Evolutionary conservation across 495 filamentous ascomycete genomes (phyloP), one percentile per base, ranked within the genome.

Genomic region (Parathielavia hyrcaniae): DNA sequence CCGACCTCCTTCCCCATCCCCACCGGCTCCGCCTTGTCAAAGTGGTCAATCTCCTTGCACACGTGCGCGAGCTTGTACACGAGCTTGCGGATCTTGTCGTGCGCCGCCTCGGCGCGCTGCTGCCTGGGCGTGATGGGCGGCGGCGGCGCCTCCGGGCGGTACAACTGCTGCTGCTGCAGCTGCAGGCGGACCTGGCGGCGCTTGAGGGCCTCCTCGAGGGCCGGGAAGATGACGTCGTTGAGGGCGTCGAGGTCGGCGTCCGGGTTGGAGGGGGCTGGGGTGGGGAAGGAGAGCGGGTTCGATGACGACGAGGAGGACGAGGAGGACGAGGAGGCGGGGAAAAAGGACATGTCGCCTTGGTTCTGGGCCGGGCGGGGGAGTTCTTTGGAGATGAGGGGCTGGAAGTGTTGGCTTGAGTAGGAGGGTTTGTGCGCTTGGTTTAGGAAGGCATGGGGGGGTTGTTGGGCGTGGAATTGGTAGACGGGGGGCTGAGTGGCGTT

Each of bases 1-100:
- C 83, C 81, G 17, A 96, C 89, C 13, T 88, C 90, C 39, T 86
- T 86, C 5, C 90, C 91, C 93, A 97, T 96, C 0, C 89, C 87
- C 2, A 98, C 89, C 7, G 89, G 86, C 51, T 86, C 85, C 46
- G 83, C 81, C 67, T 82, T 84, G 69, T 98, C 93, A 71, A 83
- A 87, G 45, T 84, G 80, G 67, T 98, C 91, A 60, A 98, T 89
- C 69, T 93, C 89, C 62, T 81, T 83, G 67, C 95, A 91, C 16
- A 91, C 77, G 48, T 85, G 78, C 4, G 83, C 84, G 10, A 90
- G 76, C 60, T 91, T 91, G 59, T 81, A 83, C 8, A 93, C 85
- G 19, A 92, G 77, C 60, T 83, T 82, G 62, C 86, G 83, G 50
- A 98, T 83, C 65, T 85, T 84, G 39, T 90, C 89, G 65, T 97